Evolutionary conservation across 345 rosid species (phyloP), one percentile per base, ranked within the genome.

Genomic region (Populus davidiana): DNA sequence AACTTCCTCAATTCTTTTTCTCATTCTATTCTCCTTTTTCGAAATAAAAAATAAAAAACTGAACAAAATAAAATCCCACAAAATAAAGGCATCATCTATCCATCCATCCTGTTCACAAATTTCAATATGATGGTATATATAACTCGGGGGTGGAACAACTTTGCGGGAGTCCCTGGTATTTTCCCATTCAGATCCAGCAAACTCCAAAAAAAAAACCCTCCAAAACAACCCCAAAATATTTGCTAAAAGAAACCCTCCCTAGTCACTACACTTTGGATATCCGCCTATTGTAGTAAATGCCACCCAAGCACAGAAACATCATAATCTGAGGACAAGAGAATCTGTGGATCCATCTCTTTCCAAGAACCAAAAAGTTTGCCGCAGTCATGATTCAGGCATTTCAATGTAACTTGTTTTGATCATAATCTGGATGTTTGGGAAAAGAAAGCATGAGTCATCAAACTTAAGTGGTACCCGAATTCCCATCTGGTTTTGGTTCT

Each of bases 401-500:
- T 38, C 47, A n/a, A 33, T 25, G 73, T 38, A 69, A 66, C 61
- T 27, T 0, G 36, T n/a, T 4, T 41, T 69, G 56, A 43, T 23
- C 35, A 62, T 11, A 11, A 67, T 20, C 56, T 9, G 0, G 56
- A 27, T 12, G 36, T 65, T 31, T 25, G 52, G 43, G 33, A 49
- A 36, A 44, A 25, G 29, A 59, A 16, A 65, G 52, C 3, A 2
- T 11, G 5, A 47, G 50, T 25, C 47, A 1, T 38, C 20, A 13
- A 78, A 50, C 54, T 79, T 83, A 86, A 39, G 88, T 76, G 61
- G 78, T 74, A 67, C 83, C 67, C 2, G 83, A 47, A 73, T 80
- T 81, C 72, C 83, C 87, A 33, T 83, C 90, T 38, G 86, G 44
- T 77, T 86, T 90, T 52, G 93, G 69, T 75, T 86, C 97, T 0